Evolutionary conservation across 495 filamentous ascomycete species (phyloP).

Genomic region (Tuber umbilicatum): DNA sequence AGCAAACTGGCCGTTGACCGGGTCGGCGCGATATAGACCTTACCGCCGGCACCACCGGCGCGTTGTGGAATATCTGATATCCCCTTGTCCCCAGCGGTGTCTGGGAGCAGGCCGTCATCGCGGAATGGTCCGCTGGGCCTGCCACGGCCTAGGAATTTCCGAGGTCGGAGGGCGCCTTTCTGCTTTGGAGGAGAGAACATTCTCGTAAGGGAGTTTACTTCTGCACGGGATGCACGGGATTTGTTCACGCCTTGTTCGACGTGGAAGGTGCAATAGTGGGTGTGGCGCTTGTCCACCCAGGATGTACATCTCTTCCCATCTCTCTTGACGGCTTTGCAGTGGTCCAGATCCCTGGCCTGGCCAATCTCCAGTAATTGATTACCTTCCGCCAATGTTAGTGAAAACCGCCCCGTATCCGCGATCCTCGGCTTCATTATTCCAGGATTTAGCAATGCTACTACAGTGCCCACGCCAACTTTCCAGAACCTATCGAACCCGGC

Average conservation of each 20-base stretch:
- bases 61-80: slow-evolving; percentile 37
- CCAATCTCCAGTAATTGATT: slow-evolving; percentile 90
- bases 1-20: slow-evolving; percentile 58
- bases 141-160: slow-evolving; percentile 48
- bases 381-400: slow-evolving; percentile 70
- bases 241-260: slow-evolving; percentile 70
- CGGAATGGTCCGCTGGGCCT: slow-evolving; percentile 25
- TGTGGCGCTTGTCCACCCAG: slow-evolving; percentile 84
- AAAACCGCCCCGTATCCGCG: slow-evolving; percentile 70
- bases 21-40: slow-evolving; percentile 40
- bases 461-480: slow-evolving; percentile 75
- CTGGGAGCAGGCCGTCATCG: slow-evolving; percentile 35
- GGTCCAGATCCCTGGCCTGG: slow-evolving; percentile 74
- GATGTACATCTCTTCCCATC: slow-evolving; percentile 71
- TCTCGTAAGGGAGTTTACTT: slow-evolving; percentile 61
- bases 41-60: slow-evolving; percentile 40
- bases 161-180: slow-evolving; percentile 47
- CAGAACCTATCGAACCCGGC: slow-evolving; percentile 84
- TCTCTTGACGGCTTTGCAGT: slow-evolving; percentile 74
- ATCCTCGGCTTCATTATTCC: slow-evolving; percentile 77
- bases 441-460: slow-evolving; percentile 92
- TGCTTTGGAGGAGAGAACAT: slow-evolving; percentile 40
- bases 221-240: slow-evolving; percentile 64
- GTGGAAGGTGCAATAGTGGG: slow-evolving; percentile 90
- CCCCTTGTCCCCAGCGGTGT: slow-evolving; percentile 10